Percentiles rank a stretch among this genome's conserved stretches.
Conservation (phyloP, 2,329 filamentous ascomycete genomes). For the Leptographium procerum region DNA sequence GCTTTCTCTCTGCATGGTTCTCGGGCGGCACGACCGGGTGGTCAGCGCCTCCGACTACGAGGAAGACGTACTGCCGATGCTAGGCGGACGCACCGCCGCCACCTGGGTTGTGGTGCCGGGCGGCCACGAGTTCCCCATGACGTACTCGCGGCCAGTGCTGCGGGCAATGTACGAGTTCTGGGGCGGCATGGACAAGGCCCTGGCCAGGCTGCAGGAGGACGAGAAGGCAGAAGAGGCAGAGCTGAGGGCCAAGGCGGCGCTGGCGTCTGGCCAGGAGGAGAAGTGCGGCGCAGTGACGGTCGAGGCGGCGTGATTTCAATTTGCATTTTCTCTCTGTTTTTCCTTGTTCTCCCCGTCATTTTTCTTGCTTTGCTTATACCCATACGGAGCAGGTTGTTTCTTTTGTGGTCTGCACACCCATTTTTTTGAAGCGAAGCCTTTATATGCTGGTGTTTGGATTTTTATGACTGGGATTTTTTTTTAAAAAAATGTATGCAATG, state of each 20-base stretch:
- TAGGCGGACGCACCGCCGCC: conserved; percentile 38
- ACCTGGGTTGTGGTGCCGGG: conserved; percentile 40
- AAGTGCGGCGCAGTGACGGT: neutral
- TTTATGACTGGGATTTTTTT: no score
- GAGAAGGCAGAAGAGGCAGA: conserved; percentile 6
- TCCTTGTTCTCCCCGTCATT: no score
- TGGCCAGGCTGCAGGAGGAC: conserved; percentile 1
- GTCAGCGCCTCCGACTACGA: conserved; percentile 39
- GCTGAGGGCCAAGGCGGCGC: neutral
- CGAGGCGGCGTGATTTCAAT: neutral
- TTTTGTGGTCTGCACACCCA: no score
- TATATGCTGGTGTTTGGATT: no score
- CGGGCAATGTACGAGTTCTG: conserved; percentile 37
- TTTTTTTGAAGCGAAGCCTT: no score
- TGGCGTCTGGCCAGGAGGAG: neutral
- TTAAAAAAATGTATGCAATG: no score
- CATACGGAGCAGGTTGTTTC: no score
- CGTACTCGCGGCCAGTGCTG: conserved; percentile 33
- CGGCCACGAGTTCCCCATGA: conserved; percentile 53
- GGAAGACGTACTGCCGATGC: conserved; percentile 35
- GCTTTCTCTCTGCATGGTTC: conserved; percentile 37
- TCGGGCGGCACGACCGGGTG: conserved; percentile 40
- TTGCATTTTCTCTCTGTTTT: neutral
- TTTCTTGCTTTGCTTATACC: no score
- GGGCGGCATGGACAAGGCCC: conserved; percentile 15